Conservation (phyloP, 2,329 filamentous ascomycete species). For the Grosmannia penicillata region DNA sequence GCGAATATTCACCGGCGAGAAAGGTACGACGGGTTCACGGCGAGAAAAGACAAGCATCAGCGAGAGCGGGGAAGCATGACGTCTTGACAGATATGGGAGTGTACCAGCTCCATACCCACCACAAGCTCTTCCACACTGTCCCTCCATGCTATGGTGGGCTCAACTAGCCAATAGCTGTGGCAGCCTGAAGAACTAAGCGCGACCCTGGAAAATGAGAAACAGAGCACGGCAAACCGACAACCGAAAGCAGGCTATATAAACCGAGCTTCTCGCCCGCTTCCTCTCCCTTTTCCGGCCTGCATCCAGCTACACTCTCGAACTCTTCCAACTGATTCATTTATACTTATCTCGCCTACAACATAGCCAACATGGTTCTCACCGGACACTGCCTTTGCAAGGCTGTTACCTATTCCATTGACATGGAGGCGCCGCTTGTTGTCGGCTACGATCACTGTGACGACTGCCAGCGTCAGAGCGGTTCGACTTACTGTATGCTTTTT, state of each 20-base stretch:
- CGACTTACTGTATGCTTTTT: conserved; percentile 52
- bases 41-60: background rate
- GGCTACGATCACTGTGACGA: conserved; percentile 61
- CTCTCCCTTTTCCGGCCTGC: too few species aligned
- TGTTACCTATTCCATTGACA: conserved; percentile 50
- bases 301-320: too few species aligned
- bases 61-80: background rate
- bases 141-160: too few species aligned
- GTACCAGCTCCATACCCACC: too few species aligned
- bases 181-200: too few species aligned
- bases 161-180: too few species aligned
- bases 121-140: too few species aligned
- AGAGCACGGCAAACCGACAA: too few species aligned
- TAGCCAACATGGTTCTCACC: conserved; percentile 43
- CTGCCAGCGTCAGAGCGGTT: conserved; percentile 56
- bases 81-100: too few species aligned
- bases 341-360: background rate
- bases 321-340: background rate
- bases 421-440: conserved; percentile 35
- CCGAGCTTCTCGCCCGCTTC: too few species aligned
- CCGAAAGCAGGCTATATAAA: background rate
- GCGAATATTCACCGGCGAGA: too few species aligned
- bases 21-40: background rate
- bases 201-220: too few species aligned
- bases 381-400: conserved; percentile 60